Conservation (phyloP, 352 stramenopile genomes). For the Phytophthora litchii region DNA sequence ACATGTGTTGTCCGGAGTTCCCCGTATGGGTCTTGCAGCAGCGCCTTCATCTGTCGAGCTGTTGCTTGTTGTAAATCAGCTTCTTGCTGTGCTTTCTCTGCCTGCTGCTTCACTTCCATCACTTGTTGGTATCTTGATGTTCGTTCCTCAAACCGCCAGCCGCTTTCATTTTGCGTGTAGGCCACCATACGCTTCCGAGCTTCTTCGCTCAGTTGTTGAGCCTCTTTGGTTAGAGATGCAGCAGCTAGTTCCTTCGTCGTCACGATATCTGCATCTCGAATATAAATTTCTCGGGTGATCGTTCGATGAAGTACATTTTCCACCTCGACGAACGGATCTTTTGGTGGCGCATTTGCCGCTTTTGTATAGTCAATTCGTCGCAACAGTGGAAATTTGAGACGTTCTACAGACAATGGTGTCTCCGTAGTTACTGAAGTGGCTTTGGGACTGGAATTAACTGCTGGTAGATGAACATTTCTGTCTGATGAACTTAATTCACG, state of each 20-base stretch:
- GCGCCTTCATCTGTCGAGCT: slow-evolving; percentile 33
- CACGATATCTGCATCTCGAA: slow-evolving; percentile 35
- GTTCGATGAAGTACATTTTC: slow-evolving; percentile 47
- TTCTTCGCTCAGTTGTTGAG: slow-evolving; percentile 62
- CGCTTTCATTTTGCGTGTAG: slow-evolving; percentile 61
- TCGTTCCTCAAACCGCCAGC: slow-evolving; percentile 70
- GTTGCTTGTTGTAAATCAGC: slow-evolving; percentile 46
- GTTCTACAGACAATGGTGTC: slow-evolving; percentile 1
- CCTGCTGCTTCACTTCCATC: slow-evolving; percentile 57
- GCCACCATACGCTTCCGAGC: slow-evolving; percentile 62
- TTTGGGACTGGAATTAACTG: slow-evolving; percentile 9
- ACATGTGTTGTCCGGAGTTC: slow-evolving; percentile 10
- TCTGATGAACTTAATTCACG: slow-evolving; percentile 8
- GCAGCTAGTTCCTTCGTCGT: slow-evolving; percentile 36
- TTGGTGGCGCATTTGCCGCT: slow-evolving; percentile 17
- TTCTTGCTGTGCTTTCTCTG: slow-evolving; percentile 44
- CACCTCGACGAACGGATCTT: slow-evolving; percentile 38
- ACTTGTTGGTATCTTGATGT: slow-evolving; percentile 55
- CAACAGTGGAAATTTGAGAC: slow-evolving; percentile 44
- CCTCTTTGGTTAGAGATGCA: slow-evolving; percentile 38
- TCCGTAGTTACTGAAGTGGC: not conserved
- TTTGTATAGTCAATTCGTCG: slow-evolving; percentile 29
- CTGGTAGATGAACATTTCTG: slow-evolving; percentile 15
- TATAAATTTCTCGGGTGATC: slow-evolving; percentile 35
- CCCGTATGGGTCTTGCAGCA: slow-evolving; percentile 54